These are phyloP conservation scores for Xylaria sp. DNA, from an alignment of 2,329 filamentous ascomycete genomes.

Conservation along the genomic window DNA sequence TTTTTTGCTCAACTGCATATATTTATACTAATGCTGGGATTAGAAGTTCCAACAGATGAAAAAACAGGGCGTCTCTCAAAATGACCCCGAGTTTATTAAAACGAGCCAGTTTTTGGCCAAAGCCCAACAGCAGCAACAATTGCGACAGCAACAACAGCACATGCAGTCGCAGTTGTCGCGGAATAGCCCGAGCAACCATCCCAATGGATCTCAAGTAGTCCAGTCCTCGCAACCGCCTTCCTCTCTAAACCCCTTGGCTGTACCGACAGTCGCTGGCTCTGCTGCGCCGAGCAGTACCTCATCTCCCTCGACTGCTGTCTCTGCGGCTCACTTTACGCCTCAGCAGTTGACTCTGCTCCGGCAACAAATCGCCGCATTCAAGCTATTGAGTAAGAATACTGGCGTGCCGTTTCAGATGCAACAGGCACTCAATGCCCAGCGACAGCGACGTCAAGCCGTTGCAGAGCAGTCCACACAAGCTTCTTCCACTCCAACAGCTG, in stretches of 20 bases:
- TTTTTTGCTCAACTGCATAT: background rate
- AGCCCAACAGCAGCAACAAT: slow-evolving; percentile 62
- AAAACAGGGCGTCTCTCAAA: slow-evolving; percentile 70
- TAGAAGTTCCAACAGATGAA: slow-evolving; percentile 91
- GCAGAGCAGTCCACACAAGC: slow-evolving; percentile 42
- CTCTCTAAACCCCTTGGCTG: slow-evolving; percentile 35
- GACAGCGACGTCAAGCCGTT: slow-evolving; percentile 59
- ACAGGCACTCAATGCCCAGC: slow-evolving; percentile 73
- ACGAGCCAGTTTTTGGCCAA: slow-evolving; percentile 67
- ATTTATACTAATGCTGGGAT: slow-evolving; percentile 11
- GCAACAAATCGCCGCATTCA: slow-evolving; percentile 87
- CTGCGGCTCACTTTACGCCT: slow-evolving; percentile 58
- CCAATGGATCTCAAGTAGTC: slow-evolving; percentile 44
- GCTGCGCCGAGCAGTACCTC: slow-evolving; percentile 31
- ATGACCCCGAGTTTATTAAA: slow-evolving; percentile 84
- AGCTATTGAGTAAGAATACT: slow-evolving; percentile 79
- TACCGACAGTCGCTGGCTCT: slow-evolving; percentile 34
- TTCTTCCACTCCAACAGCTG: slow-evolving; percentile 36
- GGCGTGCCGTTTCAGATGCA: slow-evolving; percentile 75
- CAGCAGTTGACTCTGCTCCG: slow-evolving; percentile 75
- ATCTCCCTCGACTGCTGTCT: slow-evolving; percentile 30
- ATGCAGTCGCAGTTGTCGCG: slow-evolving; percentile 46
- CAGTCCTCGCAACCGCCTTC: slow-evolving; percentile 35
- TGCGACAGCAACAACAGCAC: slow-evolving; percentile 51
- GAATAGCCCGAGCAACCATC: slow-evolving; percentile 49